Evolutionary conservation across 257 asterid genomes (phyloP).

Genomic region (Handroanthus guayacan): DNA sequence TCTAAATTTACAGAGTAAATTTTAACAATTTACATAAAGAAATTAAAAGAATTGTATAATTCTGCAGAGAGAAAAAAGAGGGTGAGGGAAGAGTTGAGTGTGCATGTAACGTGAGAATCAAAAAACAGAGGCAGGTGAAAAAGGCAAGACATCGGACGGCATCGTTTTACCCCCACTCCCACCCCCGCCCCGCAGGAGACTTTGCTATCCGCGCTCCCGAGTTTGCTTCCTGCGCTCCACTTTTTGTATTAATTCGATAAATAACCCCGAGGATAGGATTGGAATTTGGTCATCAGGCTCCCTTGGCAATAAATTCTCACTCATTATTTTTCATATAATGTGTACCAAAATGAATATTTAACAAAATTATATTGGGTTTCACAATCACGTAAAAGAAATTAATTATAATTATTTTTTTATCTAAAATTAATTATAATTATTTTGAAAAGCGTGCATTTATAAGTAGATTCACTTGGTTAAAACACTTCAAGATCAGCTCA

Average conservation of each 20-base stretch:
- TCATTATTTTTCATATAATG: neutral
- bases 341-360: neutral
- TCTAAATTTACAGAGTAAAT: constrained; percentile 39
- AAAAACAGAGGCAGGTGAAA: constrained; percentile 33
- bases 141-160: constrained; percentile 33
- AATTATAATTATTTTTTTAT: neutral
- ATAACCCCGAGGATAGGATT: neutral
- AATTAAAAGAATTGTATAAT: constrained; percentile 32
- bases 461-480: no score
- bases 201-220: neutral
- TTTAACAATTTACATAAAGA: constrained; percentile 41
- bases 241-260: neutral
- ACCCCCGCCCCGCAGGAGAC: neutral
- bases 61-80: constrained; percentile 35
- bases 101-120: constrained; percentile 53
- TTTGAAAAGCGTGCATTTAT: neutral
- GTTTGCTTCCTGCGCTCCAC: constrained; percentile 12
- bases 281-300: neutral
- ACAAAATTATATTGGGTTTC: neutral
- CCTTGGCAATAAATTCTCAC: neutral
- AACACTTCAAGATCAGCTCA: no score
- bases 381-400: neutral
- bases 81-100: constrained; percentile 33
- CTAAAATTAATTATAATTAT: neutral
- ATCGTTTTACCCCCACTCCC: constrained; percentile 35